phyloP scores from a whole-genome alignment of 139 green algal species.

The Yamagishiella unicocca region DNA sequence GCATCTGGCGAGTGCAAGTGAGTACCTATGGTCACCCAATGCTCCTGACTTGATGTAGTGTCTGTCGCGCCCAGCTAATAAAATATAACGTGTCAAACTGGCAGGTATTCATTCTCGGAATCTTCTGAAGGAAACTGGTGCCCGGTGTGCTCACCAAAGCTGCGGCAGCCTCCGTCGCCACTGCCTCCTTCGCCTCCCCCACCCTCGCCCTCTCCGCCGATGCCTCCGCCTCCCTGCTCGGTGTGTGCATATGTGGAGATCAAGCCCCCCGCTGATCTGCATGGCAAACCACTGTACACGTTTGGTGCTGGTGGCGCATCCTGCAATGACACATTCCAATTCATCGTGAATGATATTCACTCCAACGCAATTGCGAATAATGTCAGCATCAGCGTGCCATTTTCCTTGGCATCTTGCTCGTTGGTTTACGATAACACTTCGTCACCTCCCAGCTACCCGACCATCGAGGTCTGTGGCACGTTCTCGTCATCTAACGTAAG shows the following conservation, averaged over 20 bases:
- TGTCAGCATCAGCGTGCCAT: background rate
- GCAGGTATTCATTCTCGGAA: conserved; percentile 10
- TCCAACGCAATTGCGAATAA: background rate
- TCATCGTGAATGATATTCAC: background rate
- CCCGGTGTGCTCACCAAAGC: background rate
- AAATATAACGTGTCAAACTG: no score
- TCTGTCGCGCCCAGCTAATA: no score
- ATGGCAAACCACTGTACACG: background rate
- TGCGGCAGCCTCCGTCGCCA: background rate
- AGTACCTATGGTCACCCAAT: no score
- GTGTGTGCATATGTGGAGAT: background rate
- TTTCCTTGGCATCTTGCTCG: background rate
- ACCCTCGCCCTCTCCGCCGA: background rate
- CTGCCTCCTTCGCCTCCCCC: background rate
- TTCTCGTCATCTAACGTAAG: background rate
- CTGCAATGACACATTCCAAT: background rate
- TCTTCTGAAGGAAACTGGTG: background rate
- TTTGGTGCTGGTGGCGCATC: background rate
- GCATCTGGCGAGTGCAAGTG: background rate
- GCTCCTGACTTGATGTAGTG: no score
- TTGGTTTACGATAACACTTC: no score
- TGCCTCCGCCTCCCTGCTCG: background rate
- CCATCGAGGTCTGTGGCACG: background rate
- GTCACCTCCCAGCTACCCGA: no score
- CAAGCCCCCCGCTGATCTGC: background rate